Evolutionary conservation across 345 rosid genomes (phyloP).

Genomic region (Ailanthus altissimus): DNA sequence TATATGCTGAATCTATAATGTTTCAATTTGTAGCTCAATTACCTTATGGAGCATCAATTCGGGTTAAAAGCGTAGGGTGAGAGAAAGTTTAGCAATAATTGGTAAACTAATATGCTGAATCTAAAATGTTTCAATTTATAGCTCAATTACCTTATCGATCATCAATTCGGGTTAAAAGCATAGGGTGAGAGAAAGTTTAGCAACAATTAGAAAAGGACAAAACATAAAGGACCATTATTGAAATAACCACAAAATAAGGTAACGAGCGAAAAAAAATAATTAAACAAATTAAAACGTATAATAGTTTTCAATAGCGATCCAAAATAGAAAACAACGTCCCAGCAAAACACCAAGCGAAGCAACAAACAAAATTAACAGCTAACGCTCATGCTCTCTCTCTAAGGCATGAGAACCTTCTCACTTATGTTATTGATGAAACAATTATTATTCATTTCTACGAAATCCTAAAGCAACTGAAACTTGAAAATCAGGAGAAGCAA

Average conservation of each 20-base stretch:
- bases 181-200: background rate
- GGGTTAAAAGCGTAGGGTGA: background rate
- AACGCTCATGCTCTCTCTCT: conserved; percentile 18
- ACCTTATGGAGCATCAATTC: background rate
- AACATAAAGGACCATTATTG: background rate
- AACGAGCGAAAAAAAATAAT: background rate
- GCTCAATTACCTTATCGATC: background rate
- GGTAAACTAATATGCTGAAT: too few species aligned
- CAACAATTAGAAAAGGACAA: background rate
- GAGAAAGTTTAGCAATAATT: background rate
- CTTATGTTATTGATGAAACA: background rate
- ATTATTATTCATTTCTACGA: background rate
- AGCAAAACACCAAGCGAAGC: background rate
- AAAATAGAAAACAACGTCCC: conserved; percentile 16
- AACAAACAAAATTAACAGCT: conserved; percentile 20
- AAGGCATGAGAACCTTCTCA: conserved; percentile 20
- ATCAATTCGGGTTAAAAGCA: background rate
- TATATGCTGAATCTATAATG: too few species aligned
- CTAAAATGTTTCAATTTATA: too few species aligned
- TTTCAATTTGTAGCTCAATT: too few species aligned
- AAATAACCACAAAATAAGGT: background rate
- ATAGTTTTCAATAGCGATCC: background rate
- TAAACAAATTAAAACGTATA: background rate
- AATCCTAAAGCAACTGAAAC: background rate
- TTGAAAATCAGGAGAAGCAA: background rate